These are phyloP conservation scores for Ilyonectria sp. DNA, from an alignment of 2,329 filamentous ascomycete genomes.

Conservation along the genomic window DNA sequence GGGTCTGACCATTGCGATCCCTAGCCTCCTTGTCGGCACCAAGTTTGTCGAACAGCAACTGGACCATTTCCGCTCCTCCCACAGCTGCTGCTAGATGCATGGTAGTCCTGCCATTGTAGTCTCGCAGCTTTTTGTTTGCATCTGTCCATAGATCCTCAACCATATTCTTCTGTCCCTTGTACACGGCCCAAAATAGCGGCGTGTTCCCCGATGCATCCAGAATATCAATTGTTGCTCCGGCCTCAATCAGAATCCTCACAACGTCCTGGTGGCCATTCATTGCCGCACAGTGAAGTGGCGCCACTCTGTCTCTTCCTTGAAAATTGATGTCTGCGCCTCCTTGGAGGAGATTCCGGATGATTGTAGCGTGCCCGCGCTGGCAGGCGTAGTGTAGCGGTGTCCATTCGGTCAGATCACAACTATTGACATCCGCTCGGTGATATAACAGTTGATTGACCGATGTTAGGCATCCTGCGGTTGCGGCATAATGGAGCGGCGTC, in stretches of 20 bases:
- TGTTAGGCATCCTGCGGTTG: no score
- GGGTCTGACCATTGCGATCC: background rate
- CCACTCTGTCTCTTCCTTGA: slow-evolving; percentile 18
- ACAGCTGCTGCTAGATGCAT: slow-evolving; percentile 27
- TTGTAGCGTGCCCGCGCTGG: background rate
- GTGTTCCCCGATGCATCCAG: slow-evolving; percentile 18
- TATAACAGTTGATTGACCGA: slow-evolving; percentile 16
- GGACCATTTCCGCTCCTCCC: background rate
- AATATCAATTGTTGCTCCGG: slow-evolving; percentile 2
- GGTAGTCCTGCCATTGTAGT: slow-evolving; percentile 27
- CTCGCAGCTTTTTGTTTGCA: slow-evolving; percentile 22
- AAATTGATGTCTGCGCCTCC: background rate
- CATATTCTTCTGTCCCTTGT: slow-evolving; percentile 12
- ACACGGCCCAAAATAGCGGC: slow-evolving; percentile 26
- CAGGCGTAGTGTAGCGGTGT: slow-evolving; percentile 47
- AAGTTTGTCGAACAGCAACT: background rate
- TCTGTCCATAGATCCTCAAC: slow-evolving; percentile 22
- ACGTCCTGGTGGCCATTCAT: slow-evolving; percentile 2
- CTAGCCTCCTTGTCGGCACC: background rate
- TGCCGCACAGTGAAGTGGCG: slow-evolving; percentile 16
- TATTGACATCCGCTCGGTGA: slow-evolving; percentile 25
- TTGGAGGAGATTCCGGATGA: background rate
- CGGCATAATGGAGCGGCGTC: slow-evolving; percentile 44
- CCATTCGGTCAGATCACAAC: slow-evolving; percentile 31
- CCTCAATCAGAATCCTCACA: background rate